phyloP scores from a whole-genome alignment of 2,329 filamentous ascomycete species.

The Ambrosiella xylebori region DNA sequence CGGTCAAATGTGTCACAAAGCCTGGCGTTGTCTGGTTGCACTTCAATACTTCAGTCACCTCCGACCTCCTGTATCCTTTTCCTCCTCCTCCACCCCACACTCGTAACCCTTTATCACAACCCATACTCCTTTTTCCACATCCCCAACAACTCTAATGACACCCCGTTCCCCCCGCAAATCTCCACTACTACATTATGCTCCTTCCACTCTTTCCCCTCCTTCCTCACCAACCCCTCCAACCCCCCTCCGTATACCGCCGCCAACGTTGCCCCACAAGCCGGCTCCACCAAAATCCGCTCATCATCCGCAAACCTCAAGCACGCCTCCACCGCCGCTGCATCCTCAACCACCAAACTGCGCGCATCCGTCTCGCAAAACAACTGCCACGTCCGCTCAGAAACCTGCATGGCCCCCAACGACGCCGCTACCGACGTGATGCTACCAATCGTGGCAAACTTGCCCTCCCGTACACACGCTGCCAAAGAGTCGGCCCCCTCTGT shows the following conservation, averaged over 20 bases:
- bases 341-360: constrained; percentile 23
- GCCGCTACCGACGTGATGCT: constrained; percentile 62
- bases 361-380: constrained; percentile 32
- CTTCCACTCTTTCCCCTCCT: constrained; percentile 40
- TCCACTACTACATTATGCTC: constrained; percentile 64
- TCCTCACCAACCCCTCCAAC: constrained; percentile 38
- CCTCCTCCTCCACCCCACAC: neutral
- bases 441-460: constrained; percentile 43
- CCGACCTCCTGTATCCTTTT: neutral
- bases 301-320: constrained; percentile 67
- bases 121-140: constrained; percentile 35
- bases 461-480: constrained; percentile 39
- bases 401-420: constrained; percentile 54
- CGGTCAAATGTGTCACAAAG: neutral
- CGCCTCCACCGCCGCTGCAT: constrained; percentile 59
- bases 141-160: constrained; percentile 43
- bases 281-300: constrained; percentile 64
- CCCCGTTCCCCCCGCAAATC: constrained; percentile 63
- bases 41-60: no score
- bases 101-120: neutral
- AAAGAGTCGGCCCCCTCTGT: constrained; percentile 59
- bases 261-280: constrained; percentile 68
- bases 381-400: constrained; percentile 50
- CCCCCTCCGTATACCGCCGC: constrained; percentile 43
- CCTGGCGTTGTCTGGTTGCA: neutral